These are phyloP conservation scores for Saksenaea vasiformis DNA, from an alignment of 371 early-diverging fungal species.

Conservation along the genomic window DNA sequence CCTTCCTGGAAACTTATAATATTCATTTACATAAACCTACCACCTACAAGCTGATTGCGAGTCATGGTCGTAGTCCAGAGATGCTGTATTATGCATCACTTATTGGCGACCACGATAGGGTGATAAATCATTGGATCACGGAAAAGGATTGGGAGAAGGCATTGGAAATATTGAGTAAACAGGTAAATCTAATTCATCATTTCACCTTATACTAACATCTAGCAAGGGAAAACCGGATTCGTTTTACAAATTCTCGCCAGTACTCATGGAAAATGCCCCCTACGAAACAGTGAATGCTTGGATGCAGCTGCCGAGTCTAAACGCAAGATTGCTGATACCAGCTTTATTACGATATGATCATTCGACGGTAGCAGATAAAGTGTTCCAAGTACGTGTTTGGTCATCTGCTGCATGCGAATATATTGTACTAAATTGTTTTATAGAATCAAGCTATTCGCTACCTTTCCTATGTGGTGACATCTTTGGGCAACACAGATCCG, in stretches of 20 bases:
- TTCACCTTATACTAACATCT: not conserved
- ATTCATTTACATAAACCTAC: constrained; percentile 62
- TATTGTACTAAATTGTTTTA: not conserved
- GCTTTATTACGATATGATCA: constrained; percentile 81
- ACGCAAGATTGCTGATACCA: constrained; percentile 80
- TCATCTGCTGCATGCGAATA: not conserved
- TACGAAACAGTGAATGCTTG: constrained; percentile 78
- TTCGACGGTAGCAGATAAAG: constrained; percentile 29
- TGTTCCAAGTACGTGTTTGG: constrained; percentile 24
- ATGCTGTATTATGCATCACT: constrained; percentile 73
- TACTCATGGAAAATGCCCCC: constrained; percentile 79
- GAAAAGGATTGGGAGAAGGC: constrained; percentile 72
- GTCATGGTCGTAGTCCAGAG: constrained; percentile 79
- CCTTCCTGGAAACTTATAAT: constrained; percentile 68
- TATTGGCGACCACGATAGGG: constrained; percentile 76
- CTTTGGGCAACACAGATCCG: constrained; percentile 66
- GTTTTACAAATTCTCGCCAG: constrained; percentile 82
- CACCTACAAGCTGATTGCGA: constrained; percentile 71
- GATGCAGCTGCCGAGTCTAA: constrained; percentile 75
- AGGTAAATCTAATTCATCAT: not conserved
- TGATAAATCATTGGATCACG: constrained; percentile 77
- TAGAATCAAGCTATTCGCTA: constrained; percentile 81
- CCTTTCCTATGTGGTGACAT: constrained; percentile 67
- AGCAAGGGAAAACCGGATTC: constrained; percentile 67
- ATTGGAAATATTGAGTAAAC: constrained; percentile 36